phyloP scores from a whole-genome alignment of 441 rosid species.

The Jatropha podagrica region DNA sequence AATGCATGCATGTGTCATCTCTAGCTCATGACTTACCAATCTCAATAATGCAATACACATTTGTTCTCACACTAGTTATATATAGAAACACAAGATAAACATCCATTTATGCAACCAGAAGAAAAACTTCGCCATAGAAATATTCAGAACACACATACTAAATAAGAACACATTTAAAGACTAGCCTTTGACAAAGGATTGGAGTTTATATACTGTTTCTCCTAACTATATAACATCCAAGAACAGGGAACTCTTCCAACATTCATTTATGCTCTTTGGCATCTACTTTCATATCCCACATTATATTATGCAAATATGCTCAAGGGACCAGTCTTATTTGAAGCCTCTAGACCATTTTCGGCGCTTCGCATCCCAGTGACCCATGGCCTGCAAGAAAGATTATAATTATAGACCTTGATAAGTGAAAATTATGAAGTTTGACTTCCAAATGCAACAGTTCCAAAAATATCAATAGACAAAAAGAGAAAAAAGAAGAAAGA shows the following conservation, averaged over 20 bases:
- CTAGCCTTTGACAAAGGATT: not conserved
- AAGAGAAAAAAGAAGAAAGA: not conserved
- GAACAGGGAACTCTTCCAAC: constrained; percentile 9
- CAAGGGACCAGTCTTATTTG: constrained; percentile 69
- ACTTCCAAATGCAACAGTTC: not conserved
- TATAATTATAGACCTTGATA: constrained; percentile 6
- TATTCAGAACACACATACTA: constrained; percentile 3
- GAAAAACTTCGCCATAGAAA: not conserved
- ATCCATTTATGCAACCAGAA: no score
- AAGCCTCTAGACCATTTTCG: constrained; percentile 60
- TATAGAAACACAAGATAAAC: no score
- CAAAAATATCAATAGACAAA: not conserved
- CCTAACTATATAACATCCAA: constrained; percentile 4
- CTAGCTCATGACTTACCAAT: constrained; percentile 1
- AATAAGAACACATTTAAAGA: not conserved
- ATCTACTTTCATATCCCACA: constrained; percentile 4
- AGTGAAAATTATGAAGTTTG: not conserved
- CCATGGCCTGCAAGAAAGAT: constrained; percentile 56
- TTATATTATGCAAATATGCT: constrained; percentile 58
- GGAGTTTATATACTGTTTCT: constrained; percentile 19
- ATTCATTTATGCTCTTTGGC: constrained; percentile 10
- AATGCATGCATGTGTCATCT: not conserved
- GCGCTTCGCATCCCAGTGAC: constrained; percentile 53
- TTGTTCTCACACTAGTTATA: not conserved
- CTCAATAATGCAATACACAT: not conserved